Evolutionary conservation across 805 yeast genomes (phyloP), one percentile per base, ranked within the genome.

Genomic region (Saturnispora besseyi): DNA sequence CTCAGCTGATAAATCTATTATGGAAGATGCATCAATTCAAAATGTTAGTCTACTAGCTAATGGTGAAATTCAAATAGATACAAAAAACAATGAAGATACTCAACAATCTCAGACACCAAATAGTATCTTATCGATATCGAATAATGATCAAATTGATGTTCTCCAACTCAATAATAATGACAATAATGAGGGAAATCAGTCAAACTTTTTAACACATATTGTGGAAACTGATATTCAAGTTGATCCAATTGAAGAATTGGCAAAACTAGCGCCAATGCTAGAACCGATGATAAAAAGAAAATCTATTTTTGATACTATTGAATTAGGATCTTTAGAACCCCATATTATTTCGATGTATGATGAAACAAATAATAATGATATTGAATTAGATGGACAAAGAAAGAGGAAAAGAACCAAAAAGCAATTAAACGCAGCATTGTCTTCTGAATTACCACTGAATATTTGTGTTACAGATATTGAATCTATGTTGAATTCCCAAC

Each of bases 401-500:
- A 54, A 50, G 43, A 48, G 30, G 15, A 47, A 51, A 10, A 58
- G 55, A 46, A 55, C 55, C 29, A 54, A 54, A 48, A 60, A 46
- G 48, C 56, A 53, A 46, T 49, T 53, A 46, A 41, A 48, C 9
- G n/a, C 36, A 7, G 46, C 42, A 24, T 28, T 48, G 7, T 36
- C 45, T 7, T 26, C 44, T 12, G 59, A 54, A 15, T 45, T 52
- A 22, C 59, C 66, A 2, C 46, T 63, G 33, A 56, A 55, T 45
- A 46, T 56, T 28, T 56, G 46, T 12, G 32, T 56, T 15, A 33
- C 47, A 7, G 54, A 53, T 32, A 53, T 63, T 37, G 61, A 60
- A 37, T 43, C 51, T 3, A 50, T 57, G 21, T 41, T 62, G 28
- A 61, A 61, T 51, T 49, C 56, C 7, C 63, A 61, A 45, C 53